Conservation (phyloP, 2,329 filamentous ascomycete genomes). For the Scytalidium sp. region DNA sequence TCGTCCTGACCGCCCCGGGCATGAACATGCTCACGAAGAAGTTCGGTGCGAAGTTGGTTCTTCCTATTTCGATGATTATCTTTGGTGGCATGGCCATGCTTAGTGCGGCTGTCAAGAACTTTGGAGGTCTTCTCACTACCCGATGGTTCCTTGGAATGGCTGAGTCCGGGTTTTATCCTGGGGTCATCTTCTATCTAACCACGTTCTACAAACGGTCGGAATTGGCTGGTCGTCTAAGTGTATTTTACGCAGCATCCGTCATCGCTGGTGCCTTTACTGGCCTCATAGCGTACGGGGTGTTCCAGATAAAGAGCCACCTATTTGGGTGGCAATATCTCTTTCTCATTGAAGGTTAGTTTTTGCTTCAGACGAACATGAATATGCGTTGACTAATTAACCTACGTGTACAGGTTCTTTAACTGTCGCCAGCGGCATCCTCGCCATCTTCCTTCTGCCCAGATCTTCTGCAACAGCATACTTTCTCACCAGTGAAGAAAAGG, state of each 20-base stretch:
- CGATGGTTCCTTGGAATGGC: constrained; percentile 49
- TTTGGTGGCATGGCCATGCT: constrained; percentile 50
- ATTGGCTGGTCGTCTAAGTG: constrained; percentile 53
- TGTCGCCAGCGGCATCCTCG: constrained; percentile 33
- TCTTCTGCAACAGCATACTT: constrained; percentile 64
- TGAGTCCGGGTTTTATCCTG: constrained; percentile 51
- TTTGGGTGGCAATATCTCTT: constrained; percentile 63
- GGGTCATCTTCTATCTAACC: constrained; percentile 54
- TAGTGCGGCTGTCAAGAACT: constrained; percentile 44
- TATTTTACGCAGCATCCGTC: constrained; percentile 57
- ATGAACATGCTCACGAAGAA: constrained; percentile 9
- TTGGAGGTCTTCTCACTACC: constrained; percentile 42
- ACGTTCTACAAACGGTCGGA: constrained; percentile 63
- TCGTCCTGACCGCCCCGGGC: constrained; percentile 51
- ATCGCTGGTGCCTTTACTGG: constrained; percentile 60
- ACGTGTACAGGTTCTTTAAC: not conserved
- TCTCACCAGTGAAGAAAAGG: constrained; percentile 62
- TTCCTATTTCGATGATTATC: constrained; percentile 37
- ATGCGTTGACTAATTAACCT: not conserved
- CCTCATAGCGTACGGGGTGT: constrained; percentile 49
- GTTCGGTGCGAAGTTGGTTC: constrained; percentile 40
- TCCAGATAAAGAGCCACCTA: constrained; percentile 41
- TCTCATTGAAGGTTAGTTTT: constrained; percentile 42
- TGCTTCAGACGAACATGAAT: constrained; percentile 30
- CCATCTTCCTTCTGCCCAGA: constrained; percentile 61